A percentile compares a stretch with the other conserved stretches of the same genome.
phyloP scores from a whole-genome alignment of 345 rosid species.

The Syzygium oleosum region DNA sequence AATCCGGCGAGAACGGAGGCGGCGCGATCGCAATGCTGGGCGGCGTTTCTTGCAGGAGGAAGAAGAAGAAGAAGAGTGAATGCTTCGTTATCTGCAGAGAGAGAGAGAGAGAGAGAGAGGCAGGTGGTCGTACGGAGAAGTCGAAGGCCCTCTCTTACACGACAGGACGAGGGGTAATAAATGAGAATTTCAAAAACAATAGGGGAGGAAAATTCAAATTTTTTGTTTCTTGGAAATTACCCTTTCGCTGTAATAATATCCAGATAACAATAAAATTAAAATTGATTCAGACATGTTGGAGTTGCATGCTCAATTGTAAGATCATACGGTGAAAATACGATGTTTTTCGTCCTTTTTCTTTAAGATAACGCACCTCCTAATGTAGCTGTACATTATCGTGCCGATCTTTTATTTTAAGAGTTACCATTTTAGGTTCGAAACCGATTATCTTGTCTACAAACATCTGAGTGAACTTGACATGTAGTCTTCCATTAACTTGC shows the following conservation, averaged over 20 bases:
- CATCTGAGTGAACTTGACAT: too few relatives aligned
- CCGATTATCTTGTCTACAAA: too few relatives aligned
- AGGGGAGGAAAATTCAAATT: neutral
- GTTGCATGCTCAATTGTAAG: neutral
- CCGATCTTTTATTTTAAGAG: too few relatives aligned
- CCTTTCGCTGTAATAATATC: neutral
- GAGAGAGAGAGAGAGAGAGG: neutral
- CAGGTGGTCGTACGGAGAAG: neutral
- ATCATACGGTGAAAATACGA: neutral
- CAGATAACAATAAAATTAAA: neutral
- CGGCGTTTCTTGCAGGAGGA: neutral
- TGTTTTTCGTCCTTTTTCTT: neutral
- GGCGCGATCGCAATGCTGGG: neutral
- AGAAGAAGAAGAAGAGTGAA: neutral
- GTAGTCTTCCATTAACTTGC: too few relatives aligned
- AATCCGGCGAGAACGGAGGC: neutral
- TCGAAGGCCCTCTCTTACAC: neutral
- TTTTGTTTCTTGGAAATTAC: neutral
- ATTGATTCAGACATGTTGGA: too few relatives aligned
- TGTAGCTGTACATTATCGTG: too few relatives aligned
- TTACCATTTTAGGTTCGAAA: too few relatives aligned
- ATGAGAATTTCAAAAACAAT: neutral
- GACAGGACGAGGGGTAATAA: neutral
- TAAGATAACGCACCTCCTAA: too few relatives aligned
- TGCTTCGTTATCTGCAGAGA: neutral